A percentile compares a stretch with the other conserved stretches of the same genome.
These are phyloP conservation scores for Xenoacremonium recifei DNA, from an alignment of 2,329 filamentous ascomycete genomes.

Conservation along the genomic window DNA sequence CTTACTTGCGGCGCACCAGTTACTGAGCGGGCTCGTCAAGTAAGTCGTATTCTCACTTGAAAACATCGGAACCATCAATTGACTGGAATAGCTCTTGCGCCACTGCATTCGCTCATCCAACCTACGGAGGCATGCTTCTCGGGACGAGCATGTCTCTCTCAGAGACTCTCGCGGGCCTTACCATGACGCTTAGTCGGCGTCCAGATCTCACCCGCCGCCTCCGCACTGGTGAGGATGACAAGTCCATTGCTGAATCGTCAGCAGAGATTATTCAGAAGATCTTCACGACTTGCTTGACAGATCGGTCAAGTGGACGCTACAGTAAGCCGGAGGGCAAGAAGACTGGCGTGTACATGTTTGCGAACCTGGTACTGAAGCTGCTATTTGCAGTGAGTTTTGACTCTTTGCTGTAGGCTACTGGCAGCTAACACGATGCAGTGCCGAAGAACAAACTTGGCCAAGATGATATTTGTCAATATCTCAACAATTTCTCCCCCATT, in stretches of 20 bases:
- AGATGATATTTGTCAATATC: slow-evolving; percentile 88
- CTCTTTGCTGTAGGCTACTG: no score
- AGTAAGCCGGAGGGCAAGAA: slow-evolving; percentile 80
- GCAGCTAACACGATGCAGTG: slow-evolving; percentile 47
- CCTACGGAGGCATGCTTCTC: slow-evolving; percentile 77
- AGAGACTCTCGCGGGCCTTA: slow-evolving; percentile 75
- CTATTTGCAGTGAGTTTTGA: slow-evolving; percentile 68
- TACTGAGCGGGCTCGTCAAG: slow-evolving; percentile 73
- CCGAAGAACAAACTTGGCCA: slow-evolving; percentile 77
- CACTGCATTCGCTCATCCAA: slow-evolving; percentile 75
- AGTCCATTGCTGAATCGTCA: slow-evolving; percentile 79
- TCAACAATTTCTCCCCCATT: slow-evolving; percentile 79
- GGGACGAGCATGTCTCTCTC: slow-evolving; percentile 82
- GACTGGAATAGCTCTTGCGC: slow-evolving; percentile 65
- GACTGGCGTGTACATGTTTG: slow-evolving; percentile 84
- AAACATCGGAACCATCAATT: slow-evolving; percentile 4
- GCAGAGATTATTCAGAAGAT: slow-evolving; percentile 88
- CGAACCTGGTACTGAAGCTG: slow-evolving; percentile 85
- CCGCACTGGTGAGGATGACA: slow-evolving; percentile 61
- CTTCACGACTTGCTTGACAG: slow-evolving; percentile 85
- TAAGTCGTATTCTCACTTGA: slow-evolving; percentile 42
- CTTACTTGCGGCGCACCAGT: slow-evolving; percentile 70
- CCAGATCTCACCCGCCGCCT: slow-evolving; percentile 74
- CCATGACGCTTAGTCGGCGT: slow-evolving; percentile 77
- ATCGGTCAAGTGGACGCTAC: slow-evolving; percentile 66